Evolutionary conservation across 768 basidiomycete species (phyloP), one percentile per base, ranked within the genome.

Genomic region (Suillus variegatus): DNA sequence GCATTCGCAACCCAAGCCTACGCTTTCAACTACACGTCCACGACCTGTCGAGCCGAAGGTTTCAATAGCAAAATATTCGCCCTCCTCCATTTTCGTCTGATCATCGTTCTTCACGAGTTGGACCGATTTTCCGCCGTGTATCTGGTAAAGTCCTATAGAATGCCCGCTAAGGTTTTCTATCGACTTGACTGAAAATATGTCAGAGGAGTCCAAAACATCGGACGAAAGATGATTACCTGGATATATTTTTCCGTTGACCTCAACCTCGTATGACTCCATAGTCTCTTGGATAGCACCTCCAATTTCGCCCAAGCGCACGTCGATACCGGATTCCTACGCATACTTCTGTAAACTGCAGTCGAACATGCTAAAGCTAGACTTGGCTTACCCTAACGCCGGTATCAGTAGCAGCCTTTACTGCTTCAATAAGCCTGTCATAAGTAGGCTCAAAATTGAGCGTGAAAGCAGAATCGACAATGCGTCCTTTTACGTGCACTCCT

Each of bases 201-300:
- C 35, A 32, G 46, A 22, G 20, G 36, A 61, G 46, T 25, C 62
- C 46, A 20, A 52, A 52, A 40, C 49, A 56, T 38, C 7, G 14
- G 35, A 56, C 25, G 25, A 51, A 22, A 62, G 62, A 54, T 56
- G 14, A 52, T 14, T 67, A 95, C 95, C 94, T 60, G 91, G 94
- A 69, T 88, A 82, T 9, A 89, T 83, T 71, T 94, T 94, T 28
- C 93, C 90, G 16, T 86, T 85, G n/a, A 96, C 86, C 72, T 95
- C 94, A 13, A 99, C 97, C 75, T 99, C 97, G 72, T 98, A 98
- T 1, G 93, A 94, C 74, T 98, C 95, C 97, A 99, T 99, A 2
- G 95, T 96, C 75, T 99, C 97, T 77, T 99, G 97, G 63, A 99
- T 96, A 60, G 86, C 85, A 0, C 88, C 95, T 3, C 89, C 97